These are phyloP conservation scores for Phytophthora tentaculata DNA, from an alignment of 352 stramenopile genomes.

Conservation along the genomic window DNA sequence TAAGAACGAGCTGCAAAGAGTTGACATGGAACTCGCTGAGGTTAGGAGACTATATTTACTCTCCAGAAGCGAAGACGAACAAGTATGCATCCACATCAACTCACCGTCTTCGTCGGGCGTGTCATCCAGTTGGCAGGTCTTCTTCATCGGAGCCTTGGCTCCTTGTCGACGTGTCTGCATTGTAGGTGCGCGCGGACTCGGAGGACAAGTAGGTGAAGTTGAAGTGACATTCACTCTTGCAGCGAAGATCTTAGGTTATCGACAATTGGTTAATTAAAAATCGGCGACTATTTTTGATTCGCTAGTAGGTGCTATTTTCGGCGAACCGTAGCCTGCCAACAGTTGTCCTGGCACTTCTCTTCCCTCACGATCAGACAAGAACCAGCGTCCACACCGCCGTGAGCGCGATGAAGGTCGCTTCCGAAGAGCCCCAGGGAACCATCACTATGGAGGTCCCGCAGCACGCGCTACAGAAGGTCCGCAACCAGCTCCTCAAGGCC, in stretches of 20 bases:
- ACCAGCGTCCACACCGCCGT: slow-evolving; percentile 16
- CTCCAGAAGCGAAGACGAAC: neutral
- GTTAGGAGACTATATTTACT: slow-evolving; percentile 3
- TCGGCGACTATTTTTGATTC: slow-evolving; percentile 31
- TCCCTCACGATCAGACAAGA: slow-evolving; percentile 30
- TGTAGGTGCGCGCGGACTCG: slow-evolving; percentile 2
- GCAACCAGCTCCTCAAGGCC: slow-evolving; percentile 70
- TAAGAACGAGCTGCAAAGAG: slow-evolving; percentile 25
- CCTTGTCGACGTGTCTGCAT: slow-evolving; percentile 31
- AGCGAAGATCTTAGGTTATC: neutral
- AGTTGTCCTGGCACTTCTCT: slow-evolving; percentile 27
- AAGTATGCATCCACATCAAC: slow-evolving; percentile 4
- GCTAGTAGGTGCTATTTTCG: slow-evolving; percentile 37
- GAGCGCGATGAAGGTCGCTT: slow-evolving; percentile 60
- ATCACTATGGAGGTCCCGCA: slow-evolving; percentile 74
- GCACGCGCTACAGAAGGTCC: slow-evolving; percentile 67
- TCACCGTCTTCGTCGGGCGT: slow-evolving; percentile 34
- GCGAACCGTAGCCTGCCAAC: slow-evolving; percentile 41
- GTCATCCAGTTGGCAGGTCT: slow-evolving; percentile 42
- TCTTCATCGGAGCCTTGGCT: slow-evolving; percentile 24
- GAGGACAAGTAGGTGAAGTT: slow-evolving; percentile 34
- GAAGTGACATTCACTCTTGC: slow-evolving; percentile 49
- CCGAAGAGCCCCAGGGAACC: slow-evolving; percentile 58
- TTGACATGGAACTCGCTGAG: neutral
- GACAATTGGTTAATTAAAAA: slow-evolving; percentile 24